Percentiles rank a stretch among this genome's conserved stretches.
phyloP scores from a whole-genome alignment of 371 early-diverging fungal genomes.

The Mucor racemosus region DNA sequence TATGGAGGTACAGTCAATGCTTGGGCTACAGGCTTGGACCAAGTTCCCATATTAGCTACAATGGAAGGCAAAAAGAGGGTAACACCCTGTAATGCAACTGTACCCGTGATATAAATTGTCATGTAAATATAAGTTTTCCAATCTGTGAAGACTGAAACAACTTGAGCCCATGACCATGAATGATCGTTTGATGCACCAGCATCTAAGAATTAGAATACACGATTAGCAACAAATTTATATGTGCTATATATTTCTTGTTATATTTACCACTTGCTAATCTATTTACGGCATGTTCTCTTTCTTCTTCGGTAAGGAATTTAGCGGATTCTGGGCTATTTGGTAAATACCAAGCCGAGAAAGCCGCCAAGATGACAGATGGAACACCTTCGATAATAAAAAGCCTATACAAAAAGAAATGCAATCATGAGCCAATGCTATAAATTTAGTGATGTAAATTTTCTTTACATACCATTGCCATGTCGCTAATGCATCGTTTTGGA shows the following conservation, averaged over 20 bases:
- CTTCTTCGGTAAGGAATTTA: conserved; percentile 57
- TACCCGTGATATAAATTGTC: conserved; percentile 45
- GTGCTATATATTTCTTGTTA: neutral
- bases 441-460: neutral
- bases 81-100: conserved; percentile 47
- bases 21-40: conserved; percentile 42
- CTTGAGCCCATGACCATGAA: conserved; percentile 50
- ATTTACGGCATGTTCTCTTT: conserved; percentile 48
- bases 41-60: conserved; percentile 37
- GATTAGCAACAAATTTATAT: neutral
- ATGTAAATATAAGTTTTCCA: conserved; percentile 47
- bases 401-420: conserved; percentile 35
- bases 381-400: conserved; percentile 61
- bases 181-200: conserved; percentile 47
- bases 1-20: conserved; percentile 48
- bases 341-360: conserved; percentile 48
- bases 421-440: no score
- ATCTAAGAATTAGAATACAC: conserved; percentile 23
- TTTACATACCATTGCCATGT: conserved; percentile 47
- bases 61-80: conserved; percentile 46
- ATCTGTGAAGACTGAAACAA: conserved; percentile 43
- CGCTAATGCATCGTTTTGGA: conserved; percentile 27
- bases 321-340: conserved; percentile 64
- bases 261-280: conserved; percentile 48
- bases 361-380: conserved; percentile 46